A percentile compares a stretch with the other conserved stretches of the same genome.
These are phyloP conservation scores for Epicoccum nigrum DNA, from an alignment of 2,329 filamentous ascomycete species.

Conservation along the genomic window DNA sequence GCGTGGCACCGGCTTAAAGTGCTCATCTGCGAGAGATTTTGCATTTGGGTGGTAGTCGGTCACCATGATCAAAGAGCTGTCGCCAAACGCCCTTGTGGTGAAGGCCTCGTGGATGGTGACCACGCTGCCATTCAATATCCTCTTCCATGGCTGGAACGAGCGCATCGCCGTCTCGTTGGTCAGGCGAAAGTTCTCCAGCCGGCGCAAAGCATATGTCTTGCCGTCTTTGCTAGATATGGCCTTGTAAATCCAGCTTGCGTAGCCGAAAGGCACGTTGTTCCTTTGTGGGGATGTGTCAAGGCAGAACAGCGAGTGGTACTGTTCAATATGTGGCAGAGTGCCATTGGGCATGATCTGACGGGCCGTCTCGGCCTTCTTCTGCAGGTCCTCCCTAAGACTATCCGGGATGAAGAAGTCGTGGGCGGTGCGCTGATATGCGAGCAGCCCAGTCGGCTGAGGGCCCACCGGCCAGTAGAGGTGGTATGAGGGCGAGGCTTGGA, in stretches of 20 bases:
- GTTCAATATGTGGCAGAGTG: conserved; percentile 77
- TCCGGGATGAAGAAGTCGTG: conserved; percentile 94
- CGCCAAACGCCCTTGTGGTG: conserved; percentile 89
- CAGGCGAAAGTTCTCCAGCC: conserved; percentile 86
- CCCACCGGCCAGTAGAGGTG: conserved; percentile 91
- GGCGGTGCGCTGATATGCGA: conserved; percentile 82
- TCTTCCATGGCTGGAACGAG: conserved; percentile 86
- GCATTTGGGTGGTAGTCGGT: conserved; percentile 92
- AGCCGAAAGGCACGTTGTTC: conserved; percentile 80
- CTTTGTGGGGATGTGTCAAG: conserved; percentile 83
- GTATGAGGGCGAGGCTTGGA: conserved; percentile 66
- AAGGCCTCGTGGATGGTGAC: conserved; percentile 92
- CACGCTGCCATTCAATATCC: conserved; percentile 78
- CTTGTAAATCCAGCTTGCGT: conserved; percentile 94
- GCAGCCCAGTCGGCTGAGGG: conserved; percentile 78
- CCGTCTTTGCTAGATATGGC: conserved; percentile 88
- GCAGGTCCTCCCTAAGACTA: conserved; percentile 82
- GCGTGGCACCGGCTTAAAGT: conserved; percentile 60
- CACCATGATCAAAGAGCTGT: conserved; percentile 92
- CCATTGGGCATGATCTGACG: conserved; percentile 83
- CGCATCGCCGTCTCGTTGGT: conserved; percentile 89
- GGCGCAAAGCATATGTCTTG: conserved; percentile 82
- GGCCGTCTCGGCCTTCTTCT: conserved; percentile 85
- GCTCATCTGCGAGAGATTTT: conserved; percentile 85
- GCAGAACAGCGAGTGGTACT: conserved; percentile 91